phyloP scores from a whole-genome alignment of 805 yeast genomes.

The Blastobotrys muscicola region DNA sequence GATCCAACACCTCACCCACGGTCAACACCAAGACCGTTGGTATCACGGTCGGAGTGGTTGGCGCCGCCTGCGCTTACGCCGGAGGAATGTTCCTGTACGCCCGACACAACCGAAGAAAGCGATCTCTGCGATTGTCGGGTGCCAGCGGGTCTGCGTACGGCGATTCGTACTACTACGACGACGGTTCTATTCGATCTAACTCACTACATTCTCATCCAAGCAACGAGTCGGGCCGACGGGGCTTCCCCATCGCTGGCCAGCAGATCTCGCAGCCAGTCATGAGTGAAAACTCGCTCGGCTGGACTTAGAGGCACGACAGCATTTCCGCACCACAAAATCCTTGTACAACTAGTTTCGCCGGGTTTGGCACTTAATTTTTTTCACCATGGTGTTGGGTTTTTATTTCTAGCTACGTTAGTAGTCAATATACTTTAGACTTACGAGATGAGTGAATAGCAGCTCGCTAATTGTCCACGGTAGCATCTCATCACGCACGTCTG shows the following conservation, averaged over 20 bases:
- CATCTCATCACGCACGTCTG: too few species aligned
- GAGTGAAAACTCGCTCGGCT: constrained; percentile 33
- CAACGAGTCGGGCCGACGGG: constrained; percentile 2
- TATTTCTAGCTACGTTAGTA: too few species aligned
- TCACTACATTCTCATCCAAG: too few species aligned
- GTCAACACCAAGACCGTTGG: constrained; percentile 52
- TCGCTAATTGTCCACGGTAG: too few species aligned
- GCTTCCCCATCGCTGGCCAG: constrained; percentile 20
- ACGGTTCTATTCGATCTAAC: too few species aligned
- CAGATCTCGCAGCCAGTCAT: constrained; percentile 31
- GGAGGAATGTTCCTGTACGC: constrained; percentile 47
- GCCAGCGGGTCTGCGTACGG: constrained; percentile 5
- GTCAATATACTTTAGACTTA: too few species aligned
- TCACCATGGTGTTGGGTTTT: too few species aligned
- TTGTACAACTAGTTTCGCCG: too few species aligned
- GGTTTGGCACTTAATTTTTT: too few species aligned
- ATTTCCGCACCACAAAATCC: background rate
- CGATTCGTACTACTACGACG: constrained; percentile 8
- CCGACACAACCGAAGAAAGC: constrained; percentile 34
- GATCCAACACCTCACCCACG: constrained; percentile 17
- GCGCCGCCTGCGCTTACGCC: constrained; percentile 63
- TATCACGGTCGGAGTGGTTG: constrained; percentile 72
- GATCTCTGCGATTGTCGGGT: constrained; percentile 10
- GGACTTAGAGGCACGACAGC: constrained; percentile 21
- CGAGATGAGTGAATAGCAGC: too few species aligned